Evolutionary conservation across 352 stramenopile species (phyloP).

Genomic region (Phytophthora capsici): DNA sequence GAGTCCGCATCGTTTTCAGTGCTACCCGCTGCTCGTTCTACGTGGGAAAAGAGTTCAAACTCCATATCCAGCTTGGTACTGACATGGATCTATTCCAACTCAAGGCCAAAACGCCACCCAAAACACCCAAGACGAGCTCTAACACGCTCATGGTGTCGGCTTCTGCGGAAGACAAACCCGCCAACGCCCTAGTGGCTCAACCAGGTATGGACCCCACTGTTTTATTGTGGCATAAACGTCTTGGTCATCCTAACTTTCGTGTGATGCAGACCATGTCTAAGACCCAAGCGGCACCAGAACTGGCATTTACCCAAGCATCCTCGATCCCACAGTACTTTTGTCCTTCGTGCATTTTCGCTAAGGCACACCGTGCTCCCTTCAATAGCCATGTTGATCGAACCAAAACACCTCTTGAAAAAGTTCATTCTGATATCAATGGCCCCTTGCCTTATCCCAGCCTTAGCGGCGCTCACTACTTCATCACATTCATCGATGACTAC

Average conservation of each 20-base stretch:
- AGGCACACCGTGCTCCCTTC: slow-evolving; percentile 14
- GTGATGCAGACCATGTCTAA: slow-evolving; percentile 7
- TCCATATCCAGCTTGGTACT: not conserved
- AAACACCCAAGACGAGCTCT: not conserved
- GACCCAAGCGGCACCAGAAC: slow-evolving; percentile 4
- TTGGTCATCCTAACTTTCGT: slow-evolving; percentile 20
- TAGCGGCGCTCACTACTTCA: too few relatives aligned
- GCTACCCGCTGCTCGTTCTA: not conserved
- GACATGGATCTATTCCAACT: slow-evolving; percentile 11
- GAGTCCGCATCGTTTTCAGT: slow-evolving; percentile 5
- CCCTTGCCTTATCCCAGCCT: too few relatives aligned
- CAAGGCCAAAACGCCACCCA: not conserved
- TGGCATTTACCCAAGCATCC: slow-evolving; percentile 9
- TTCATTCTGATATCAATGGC: too few relatives aligned
- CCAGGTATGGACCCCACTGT: slow-evolving; percentile 16
- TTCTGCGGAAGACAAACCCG: not conserved
- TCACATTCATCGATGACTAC: slow-evolving; percentile 15
- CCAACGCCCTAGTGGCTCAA: slow-evolving; percentile 10
- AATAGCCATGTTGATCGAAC: slow-evolving; percentile 10
- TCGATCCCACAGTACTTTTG: slow-evolving; percentile 8
- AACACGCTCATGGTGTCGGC: not conserved
- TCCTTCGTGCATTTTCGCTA: slow-evolving; percentile 12
- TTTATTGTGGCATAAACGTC: slow-evolving; percentile 11
- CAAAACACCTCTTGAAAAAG: slow-evolving; percentile 3
- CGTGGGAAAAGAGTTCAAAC: slow-evolving; percentile 5